Evolutionary conservation across 148 eudicot species (phyloP), one percentile per base, ranked within the genome.

Genomic region (Polygonum aviculare): DNA sequence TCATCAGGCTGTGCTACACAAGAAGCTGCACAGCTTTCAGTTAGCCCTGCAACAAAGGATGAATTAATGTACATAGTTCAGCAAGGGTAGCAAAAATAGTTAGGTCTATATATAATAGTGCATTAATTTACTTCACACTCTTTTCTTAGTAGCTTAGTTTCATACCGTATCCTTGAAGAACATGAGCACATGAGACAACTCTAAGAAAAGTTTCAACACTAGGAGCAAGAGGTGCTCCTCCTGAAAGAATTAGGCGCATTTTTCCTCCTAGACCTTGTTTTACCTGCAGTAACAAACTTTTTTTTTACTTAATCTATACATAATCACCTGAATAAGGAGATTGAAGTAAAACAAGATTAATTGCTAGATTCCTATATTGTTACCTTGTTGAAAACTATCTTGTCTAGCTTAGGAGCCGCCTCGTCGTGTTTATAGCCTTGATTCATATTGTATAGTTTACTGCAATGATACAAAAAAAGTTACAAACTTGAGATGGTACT

Each of bases 131-230:
- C 47, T 7, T 44, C 6, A 44, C 47, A 44, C 6, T 7, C 7
- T 6, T 44, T 44, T 44, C 47, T 44, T 44, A 44, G 9, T 44
- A 63, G 55, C 4, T 31, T 31, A 18, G 39, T 16, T 21, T 50
- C 40, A 35, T 86, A 96, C 99, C 99, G 69, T 96, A 93, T 86
- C 99, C 99, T 84, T 96, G 99, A 73, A 91, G 84, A 73, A 96
- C 98, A 83, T 96, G 88, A 84, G 93, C 88, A 81, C 99, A 93
- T 31, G 98, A 81, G 41, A 87, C 98, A 12, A 96, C 97, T 7
- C 93, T 87, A 12, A 91, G 80, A 74, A 79, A 93, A 7, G 94
- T 89, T 81, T 96, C 99, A 9, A 93, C 86, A 62, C 76, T 69
- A 45, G 95, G 80, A 71, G 98, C 88, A 60, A 96, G 94, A 74